Percentiles rank a stretch among this genome's conserved stretches.
Evolutionary conservation across 2,329 filamentous ascomycete genomes (phyloP).

Genomic region (Nannizziopsis arthrosporioides): DNA sequence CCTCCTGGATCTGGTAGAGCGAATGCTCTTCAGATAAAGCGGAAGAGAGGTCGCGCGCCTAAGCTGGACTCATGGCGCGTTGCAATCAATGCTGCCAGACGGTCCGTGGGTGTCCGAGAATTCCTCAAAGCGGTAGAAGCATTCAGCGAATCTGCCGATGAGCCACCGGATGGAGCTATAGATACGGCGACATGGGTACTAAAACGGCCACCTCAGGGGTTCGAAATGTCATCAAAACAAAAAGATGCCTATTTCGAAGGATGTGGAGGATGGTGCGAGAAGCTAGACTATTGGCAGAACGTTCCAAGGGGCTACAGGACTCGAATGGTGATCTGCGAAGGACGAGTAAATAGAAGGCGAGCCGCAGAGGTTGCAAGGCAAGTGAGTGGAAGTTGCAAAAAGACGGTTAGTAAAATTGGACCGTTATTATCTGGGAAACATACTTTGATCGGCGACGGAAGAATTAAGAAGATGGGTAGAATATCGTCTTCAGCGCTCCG

Average conservation of each 20-base stretch:
- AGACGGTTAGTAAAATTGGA: slow-evolving; percentile 8
- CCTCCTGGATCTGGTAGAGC: slow-evolving; percentile 16
- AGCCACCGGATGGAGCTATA: slow-evolving; percentile 29
- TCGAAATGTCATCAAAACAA: slow-evolving; percentile 27
- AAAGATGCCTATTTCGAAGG: slow-evolving; percentile 31
- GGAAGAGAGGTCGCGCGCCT: slow-evolving; percentile 19
- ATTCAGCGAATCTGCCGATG: slow-evolving; percentile 28
- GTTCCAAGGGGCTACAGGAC: slow-evolving; percentile 27
- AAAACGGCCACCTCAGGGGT: slow-evolving; percentile 31
- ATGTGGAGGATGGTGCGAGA: slow-evolving; percentile 31
- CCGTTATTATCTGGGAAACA: background rate
- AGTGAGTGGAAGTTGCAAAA: slow-evolving; percentile 17
- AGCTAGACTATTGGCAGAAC: slow-evolving; percentile 30
- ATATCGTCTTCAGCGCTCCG: background rate
- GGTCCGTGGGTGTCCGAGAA: slow-evolving; percentile 21
- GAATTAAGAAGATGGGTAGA: background rate
- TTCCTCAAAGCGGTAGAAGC: slow-evolving; percentile 24
- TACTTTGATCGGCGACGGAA: background rate
- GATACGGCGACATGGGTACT: slow-evolving; percentile 33
- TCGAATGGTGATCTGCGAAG: slow-evolving; percentile 28
- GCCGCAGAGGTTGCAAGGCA: slow-evolving; percentile 22
- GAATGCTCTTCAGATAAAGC: slow-evolving; percentile 21
- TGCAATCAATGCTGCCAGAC: slow-evolving; percentile 28
- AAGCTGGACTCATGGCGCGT: slow-evolving; percentile 31
- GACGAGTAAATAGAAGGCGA: slow-evolving; percentile 26